phyloP scores from a whole-genome alignment of 805 yeast species.

The Candida sithepensis region DNA sequence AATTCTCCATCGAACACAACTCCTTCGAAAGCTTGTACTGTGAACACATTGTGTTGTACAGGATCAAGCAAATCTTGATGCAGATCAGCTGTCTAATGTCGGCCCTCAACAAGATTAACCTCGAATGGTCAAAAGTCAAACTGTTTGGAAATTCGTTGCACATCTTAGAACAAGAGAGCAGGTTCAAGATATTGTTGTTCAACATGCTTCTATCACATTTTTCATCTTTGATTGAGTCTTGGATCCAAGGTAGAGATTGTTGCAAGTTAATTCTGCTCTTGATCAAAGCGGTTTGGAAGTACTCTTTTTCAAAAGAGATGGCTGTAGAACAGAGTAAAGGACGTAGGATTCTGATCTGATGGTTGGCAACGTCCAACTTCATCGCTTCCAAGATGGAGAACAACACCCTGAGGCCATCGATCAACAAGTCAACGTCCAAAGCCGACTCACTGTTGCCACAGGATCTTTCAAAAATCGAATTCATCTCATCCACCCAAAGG shows the following conservation, averaged over 20 bases:
- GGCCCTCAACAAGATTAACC: slow-evolving; percentile 73
- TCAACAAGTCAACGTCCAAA: slow-evolving; percentile 40
- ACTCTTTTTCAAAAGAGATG: slow-evolving; percentile 83
- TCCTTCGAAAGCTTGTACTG: slow-evolving; percentile 31
- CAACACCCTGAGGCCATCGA: slow-evolving; percentile 72
- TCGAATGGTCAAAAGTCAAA: slow-evolving; percentile 77
- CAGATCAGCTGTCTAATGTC: slow-evolving; percentile 85
- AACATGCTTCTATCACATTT: slow-evolving; percentile 30
- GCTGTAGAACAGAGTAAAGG: slow-evolving; percentile 85
- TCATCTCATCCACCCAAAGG: slow-evolving; percentile 83
- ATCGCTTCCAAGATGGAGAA: slow-evolving; percentile 87
- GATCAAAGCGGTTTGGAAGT: slow-evolving; percentile 52
- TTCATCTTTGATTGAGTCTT: slow-evolving; percentile 27
- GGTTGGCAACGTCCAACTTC: slow-evolving; percentile 94
- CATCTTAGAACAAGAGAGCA: slow-evolving; percentile 77
- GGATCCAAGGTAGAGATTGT: slow-evolving; percentile 67
- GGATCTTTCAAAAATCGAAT: slow-evolving; percentile 50
- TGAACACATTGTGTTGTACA: slow-evolving; percentile 64
- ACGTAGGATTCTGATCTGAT: slow-evolving; percentile 81
- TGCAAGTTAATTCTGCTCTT: slow-evolving; percentile 58
- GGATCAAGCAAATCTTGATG: slow-evolving; percentile 64
- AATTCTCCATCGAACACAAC: slow-evolving; percentile 35
- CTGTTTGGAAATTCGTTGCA: slow-evolving; percentile 80
- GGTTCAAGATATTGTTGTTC: slow-evolving; percentile 52
- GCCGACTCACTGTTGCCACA: slow-evolving; percentile 16